Conservation (phyloP, 768 basidiomycete genomes). For the Lactarius indigo region DNA sequence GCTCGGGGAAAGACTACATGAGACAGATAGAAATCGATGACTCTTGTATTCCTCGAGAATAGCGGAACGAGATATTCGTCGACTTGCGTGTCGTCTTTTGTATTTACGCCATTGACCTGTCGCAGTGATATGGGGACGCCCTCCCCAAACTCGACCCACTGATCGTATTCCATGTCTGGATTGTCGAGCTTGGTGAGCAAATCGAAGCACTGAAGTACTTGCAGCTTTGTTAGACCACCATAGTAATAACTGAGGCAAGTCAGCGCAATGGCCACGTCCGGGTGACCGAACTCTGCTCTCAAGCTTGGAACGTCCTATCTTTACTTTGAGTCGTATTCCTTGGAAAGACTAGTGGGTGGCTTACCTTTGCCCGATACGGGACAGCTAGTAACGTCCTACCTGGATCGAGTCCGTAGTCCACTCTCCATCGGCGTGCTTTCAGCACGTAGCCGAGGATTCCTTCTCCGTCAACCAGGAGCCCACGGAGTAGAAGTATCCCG, state of each 20-base stretch:
- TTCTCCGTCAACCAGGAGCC: constrained; percentile 35
- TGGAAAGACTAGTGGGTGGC: background rate
- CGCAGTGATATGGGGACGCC: constrained; percentile 33
- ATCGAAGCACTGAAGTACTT: constrained; percentile 39
- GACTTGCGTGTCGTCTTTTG: constrained; percentile 37
- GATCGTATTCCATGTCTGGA: constrained; percentile 40
- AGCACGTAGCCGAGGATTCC: constrained; percentile 41
- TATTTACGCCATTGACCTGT: constrained; percentile 40
- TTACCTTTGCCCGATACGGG: constrained; percentile 44
- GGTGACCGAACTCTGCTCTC: constrained; percentile 51
- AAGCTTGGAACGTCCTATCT: constrained; percentile 42
- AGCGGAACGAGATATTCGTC: constrained; percentile 31
- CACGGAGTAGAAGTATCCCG: constrained; percentile 42
- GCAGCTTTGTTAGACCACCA: constrained; percentile 38
- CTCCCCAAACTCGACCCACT: constrained; percentile 33
- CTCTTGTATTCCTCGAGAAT: constrained; percentile 36
- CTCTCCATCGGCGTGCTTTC: constrained; percentile 43
- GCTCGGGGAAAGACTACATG: constrained; percentile 48
- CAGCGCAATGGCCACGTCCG: constrained; percentile 44
- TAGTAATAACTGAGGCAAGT: constrained; percentile 52
- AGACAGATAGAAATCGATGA: constrained; percentile 46
- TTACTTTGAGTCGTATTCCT: background rate
- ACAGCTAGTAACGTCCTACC: constrained; percentile 46
- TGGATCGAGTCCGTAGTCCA: constrained; percentile 48
- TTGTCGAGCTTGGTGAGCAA: constrained; percentile 40